Conservation (phyloP, 805 yeast species). For the Blastobotrys americana region DNA sequence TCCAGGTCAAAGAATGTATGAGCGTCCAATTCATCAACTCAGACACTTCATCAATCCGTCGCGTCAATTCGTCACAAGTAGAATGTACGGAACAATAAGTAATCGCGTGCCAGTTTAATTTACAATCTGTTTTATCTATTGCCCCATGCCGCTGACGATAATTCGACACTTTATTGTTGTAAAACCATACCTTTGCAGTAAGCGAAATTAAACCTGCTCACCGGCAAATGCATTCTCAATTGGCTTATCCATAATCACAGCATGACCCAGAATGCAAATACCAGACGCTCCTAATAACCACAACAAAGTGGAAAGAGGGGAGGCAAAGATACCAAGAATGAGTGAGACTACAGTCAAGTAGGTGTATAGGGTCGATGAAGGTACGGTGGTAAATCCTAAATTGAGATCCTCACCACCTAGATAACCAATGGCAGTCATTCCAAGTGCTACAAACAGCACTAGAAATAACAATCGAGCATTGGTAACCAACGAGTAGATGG, state of each 20-base stretch:
- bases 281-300: slow-evolving; percentile 89
- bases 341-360: slow-evolving; percentile 67
- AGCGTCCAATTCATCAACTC: too few species aligned
- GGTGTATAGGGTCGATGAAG: slow-evolving; percentile 77
- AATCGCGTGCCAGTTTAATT: too few species aligned
- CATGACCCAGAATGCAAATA: slow-evolving; percentile 74
- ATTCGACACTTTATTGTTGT: too few species aligned
- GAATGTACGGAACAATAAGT: too few species aligned
- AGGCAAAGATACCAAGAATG: slow-evolving; percentile 79
- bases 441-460: slow-evolving; percentile 71
- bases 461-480: slow-evolving; percentile 69
- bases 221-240: slow-evolving; percentile 91
- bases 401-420: slow-evolving; percentile 79
- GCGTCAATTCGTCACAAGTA: too few species aligned
- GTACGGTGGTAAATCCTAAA: slow-evolving; percentile 56
- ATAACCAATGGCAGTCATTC: slow-evolving; percentile 69
- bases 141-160: too few species aligned
- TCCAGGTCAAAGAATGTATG: too few species aligned
- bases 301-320: slow-evolving; percentile 81
- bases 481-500: slow-evolving; percentile 80
- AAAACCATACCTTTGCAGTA: too few species aligned
- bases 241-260: slow-evolving; percentile 88
- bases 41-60: too few species aligned
- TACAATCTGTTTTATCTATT: too few species aligned
- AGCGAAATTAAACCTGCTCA: slow-evolving; percentile 41